Conservation (phyloP, 805 yeast genomes). For the Metschnikowia anglica region DNA sequence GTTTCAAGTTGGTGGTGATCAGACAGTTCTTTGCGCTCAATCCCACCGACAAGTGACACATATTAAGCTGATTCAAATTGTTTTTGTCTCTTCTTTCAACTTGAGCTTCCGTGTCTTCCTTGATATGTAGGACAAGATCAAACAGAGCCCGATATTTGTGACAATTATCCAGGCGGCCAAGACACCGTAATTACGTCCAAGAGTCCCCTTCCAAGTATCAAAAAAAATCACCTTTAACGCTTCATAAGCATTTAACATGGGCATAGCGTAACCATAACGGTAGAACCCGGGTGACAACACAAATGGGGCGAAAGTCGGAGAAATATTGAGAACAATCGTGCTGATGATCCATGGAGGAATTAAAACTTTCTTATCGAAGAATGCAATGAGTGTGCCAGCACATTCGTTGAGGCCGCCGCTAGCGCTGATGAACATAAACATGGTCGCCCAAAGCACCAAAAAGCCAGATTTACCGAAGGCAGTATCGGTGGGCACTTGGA, state of each 20-base stretch:
- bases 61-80: too few relatives aligned
- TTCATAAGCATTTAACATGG: slow-evolving; percentile 35
- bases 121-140: slow-evolving; percentile 7
- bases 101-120: background rate
- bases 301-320: slow-evolving; percentile 36
- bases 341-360: slow-evolving; percentile 34
- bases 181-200: slow-evolving; percentile 33
- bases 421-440: slow-evolving; percentile 30
- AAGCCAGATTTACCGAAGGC: slow-evolving; percentile 35
- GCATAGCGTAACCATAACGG: slow-evolving; percentile 38
- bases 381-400: slow-evolving; percentile 22
- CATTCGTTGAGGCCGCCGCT: slow-evolving; percentile 31
- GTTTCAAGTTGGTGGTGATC: too few relatives aligned
- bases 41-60: too few relatives aligned
- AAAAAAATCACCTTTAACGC: slow-evolving; percentile 35
- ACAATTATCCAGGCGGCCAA: slow-evolving; percentile 31
- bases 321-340: slow-evolving; percentile 29
- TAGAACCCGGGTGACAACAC: slow-evolving; percentile 32
- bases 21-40: too few relatives aligned
- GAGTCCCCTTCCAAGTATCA: slow-evolving; percentile 32
- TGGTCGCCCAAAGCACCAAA: slow-evolving; percentile 33
- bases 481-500: slow-evolving; percentile 26
- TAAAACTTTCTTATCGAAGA: slow-evolving; percentile 21
- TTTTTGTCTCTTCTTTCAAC: background rate
- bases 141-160: slow-evolving; percentile 11